Conservation (phyloP, 352 stramenopile species). For the Globisporangium camurandrum region DNA sequence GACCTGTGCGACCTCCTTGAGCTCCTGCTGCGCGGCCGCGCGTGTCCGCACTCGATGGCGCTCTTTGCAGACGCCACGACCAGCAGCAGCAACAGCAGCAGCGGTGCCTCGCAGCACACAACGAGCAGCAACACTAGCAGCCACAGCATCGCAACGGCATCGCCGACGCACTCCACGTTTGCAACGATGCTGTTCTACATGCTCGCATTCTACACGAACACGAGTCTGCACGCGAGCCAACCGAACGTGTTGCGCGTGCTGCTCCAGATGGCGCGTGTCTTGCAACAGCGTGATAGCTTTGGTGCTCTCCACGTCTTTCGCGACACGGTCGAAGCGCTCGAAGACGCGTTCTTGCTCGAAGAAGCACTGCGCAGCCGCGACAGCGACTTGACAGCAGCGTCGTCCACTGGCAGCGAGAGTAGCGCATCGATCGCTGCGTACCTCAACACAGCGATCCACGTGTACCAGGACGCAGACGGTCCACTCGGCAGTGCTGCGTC, state of each 20-base stretch:
- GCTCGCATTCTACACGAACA: conserved; percentile 58
- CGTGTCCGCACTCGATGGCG: conserved; percentile 54
- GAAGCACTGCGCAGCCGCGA: conserved; percentile 30
- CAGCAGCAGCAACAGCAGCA: not conserved
- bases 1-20: conserved; percentile 50
- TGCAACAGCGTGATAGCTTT: conserved; percentile 44
- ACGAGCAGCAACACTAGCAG: not conserved
- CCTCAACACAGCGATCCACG: conserved; percentile 49
- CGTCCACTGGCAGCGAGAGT: no score
- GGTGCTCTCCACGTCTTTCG: conserved; percentile 61
- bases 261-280: conserved; percentile 44
- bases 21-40: conserved; percentile 28
- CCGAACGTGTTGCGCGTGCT: conserved; percentile 35
- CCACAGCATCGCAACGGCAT: not conserved
- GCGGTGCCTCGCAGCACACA: not conserved
- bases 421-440: conserved; percentile 34
- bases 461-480: conserved; percentile 55
- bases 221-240: conserved; percentile 26
- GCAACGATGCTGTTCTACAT: conserved; percentile 71
- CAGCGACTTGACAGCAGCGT: conserved; percentile 12
- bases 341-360: conserved; percentile 53
- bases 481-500: conserved; percentile 28
- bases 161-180: conserved; percentile 35
- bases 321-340: conserved; percentile 39
- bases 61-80: conserved; percentile 55